Conservation (phyloP, 164 flowering plant genomes). For the Saururus chinensis region DNA sequence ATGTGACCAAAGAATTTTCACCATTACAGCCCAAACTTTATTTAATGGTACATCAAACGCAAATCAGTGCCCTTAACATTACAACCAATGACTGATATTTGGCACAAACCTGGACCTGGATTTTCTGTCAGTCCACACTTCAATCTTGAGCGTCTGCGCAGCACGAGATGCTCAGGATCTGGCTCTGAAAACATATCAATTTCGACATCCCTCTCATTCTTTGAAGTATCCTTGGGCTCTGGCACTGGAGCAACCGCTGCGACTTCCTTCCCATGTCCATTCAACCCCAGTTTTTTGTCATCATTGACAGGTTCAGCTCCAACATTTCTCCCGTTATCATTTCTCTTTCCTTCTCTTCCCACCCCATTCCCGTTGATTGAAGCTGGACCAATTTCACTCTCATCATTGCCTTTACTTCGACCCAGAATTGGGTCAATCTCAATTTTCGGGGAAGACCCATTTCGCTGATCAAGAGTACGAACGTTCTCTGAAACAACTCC, state of each 20-base stretch:
- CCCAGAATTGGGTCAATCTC: slow-evolving; percentile 78
- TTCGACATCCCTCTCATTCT: slow-evolving; percentile 22
- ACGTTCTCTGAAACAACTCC: slow-evolving; percentile 46
- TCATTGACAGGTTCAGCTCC: slow-evolving; percentile 10
- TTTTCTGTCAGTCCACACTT: slow-evolving; percentile 59
- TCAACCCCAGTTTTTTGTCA: slow-evolving; percentile 1
- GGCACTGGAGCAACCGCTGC: slow-evolving; percentile 10
- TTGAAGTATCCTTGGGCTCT: slow-evolving; percentile 31
- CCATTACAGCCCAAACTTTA: background rate
- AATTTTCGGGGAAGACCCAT: slow-evolving; percentile 50
- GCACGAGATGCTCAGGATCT: slow-evolving; percentile 28
- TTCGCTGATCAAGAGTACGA: slow-evolving; percentile 12
- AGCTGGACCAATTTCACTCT: slow-evolving; percentile 17
- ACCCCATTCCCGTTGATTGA: slow-evolving; percentile 13
- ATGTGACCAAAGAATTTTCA: no score
- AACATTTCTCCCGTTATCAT: slow-evolving; percentile 25
- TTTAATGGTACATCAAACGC: slow-evolving; percentile 1
- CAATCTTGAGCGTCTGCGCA: slow-evolving; percentile 24
- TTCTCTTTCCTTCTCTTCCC: slow-evolving; percentile 6
- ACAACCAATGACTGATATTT: background rate
- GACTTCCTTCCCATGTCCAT: slow-evolving; percentile 16
- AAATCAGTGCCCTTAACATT: background rate
- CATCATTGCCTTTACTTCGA: slow-evolving; percentile 19
- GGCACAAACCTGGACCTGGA: slow-evolving; percentile 69
- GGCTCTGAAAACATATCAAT: slow-evolving; percentile 25